phyloP scores from a whole-genome alignment of 148 eudicot genomes.

The Arbutus unedo region DNA sequence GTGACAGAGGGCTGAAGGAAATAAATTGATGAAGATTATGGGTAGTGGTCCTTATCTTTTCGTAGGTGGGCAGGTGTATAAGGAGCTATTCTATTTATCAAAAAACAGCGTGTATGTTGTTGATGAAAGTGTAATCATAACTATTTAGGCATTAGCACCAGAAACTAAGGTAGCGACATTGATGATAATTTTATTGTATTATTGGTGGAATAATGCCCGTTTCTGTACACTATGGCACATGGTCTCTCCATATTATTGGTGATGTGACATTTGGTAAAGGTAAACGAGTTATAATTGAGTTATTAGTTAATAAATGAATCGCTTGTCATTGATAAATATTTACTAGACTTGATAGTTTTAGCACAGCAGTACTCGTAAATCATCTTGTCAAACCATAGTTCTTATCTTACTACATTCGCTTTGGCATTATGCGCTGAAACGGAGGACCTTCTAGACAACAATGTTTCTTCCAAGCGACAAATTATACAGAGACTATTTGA shows the following conservation, averaged over 20 bases:
- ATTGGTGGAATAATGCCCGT: neutral
- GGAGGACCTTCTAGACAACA: too few relatives aligned
- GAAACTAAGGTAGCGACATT: neutral
- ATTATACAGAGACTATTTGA: neutral
- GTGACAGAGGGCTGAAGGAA: neutral
- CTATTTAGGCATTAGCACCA: neutral
- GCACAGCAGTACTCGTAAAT: neutral
- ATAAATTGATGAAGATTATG: neutral
- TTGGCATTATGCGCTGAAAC: neutral
- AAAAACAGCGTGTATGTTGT: neutral
- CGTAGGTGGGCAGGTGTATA: neutral
- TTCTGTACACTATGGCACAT: neutral
- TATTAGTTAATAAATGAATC: neutral
- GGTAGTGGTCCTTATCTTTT: neutral
- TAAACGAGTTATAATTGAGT: neutral
- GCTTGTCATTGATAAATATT: neutral
- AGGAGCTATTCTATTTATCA: neutral
- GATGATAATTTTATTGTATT: neutral
- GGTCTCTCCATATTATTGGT: neutral
- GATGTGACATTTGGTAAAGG: neutral
- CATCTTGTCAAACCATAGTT: neutral
- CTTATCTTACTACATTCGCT: neutral
- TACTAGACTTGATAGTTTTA: neutral
- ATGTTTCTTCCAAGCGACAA: too few relatives aligned
- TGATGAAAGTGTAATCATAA: neutral